Conservation (phyloP, 2,329 filamentous ascomycete species). For the Lachnellula arida region DNA sequence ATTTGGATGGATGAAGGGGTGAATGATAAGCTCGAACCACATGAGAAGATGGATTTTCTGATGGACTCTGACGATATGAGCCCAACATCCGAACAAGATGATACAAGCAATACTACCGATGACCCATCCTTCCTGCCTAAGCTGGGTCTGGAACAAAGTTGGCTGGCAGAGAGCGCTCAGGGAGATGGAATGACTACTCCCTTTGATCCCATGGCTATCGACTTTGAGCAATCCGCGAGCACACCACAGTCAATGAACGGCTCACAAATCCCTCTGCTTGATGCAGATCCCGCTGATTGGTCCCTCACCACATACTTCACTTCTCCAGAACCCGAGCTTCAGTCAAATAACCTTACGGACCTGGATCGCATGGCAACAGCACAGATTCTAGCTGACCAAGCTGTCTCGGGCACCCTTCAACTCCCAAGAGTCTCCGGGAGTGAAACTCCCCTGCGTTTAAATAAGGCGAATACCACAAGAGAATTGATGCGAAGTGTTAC, state of each 20-base stretch:
- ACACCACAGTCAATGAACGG: conserved; percentile 25
- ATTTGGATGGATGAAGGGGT: conserved; percentile 39
- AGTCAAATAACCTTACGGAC: conserved; percentile 37
- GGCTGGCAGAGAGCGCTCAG: conserved; percentile 21
- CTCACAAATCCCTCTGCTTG: conserved; percentile 27
- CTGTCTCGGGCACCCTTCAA: conserved; percentile 47
- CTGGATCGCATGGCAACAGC: conserved; percentile 62
- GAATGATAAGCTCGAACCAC: conserved; percentile 6
- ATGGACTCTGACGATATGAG: conserved; percentile 36
- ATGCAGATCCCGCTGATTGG: conserved; percentile 32
- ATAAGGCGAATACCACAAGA: conserved; percentile 22
- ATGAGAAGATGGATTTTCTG: conserved; percentile 20
- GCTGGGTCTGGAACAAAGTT: conserved; percentile 30
- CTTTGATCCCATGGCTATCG: conserved; percentile 27
- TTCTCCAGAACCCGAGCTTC: conserved; percentile 48
- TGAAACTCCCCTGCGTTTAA: conserved; percentile 2
- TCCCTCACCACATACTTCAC: conserved; percentile 53
- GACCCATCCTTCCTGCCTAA: conserved; percentile 48
- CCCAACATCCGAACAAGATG: conserved; percentile 51
- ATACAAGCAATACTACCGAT: conserved; percentile 46
- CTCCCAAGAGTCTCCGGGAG: conserved; percentile 13
- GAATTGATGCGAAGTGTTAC: conserved; percentile 40
- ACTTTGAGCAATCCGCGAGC: conserved; percentile 22
- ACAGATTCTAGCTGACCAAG: conserved; percentile 68
- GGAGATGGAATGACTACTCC: conserved; percentile 29